Evolutionary conservation across 805 yeast genomes (phyloP), one percentile per base, ranked within the genome.

Genomic region (Spathaspora sp.): DNA sequence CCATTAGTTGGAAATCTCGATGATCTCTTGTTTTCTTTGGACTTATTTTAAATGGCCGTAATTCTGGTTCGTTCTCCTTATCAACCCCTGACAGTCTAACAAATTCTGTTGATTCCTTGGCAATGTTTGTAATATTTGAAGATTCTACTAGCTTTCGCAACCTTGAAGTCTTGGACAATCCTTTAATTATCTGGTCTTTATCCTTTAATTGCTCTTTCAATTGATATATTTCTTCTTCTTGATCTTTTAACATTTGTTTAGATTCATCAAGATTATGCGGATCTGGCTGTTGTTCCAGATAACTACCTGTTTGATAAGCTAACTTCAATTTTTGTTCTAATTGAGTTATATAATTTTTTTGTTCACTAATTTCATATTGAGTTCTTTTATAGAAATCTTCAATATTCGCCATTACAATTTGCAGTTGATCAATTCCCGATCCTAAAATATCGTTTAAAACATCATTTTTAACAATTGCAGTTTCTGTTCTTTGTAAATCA

Each of bases 121-220:
- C 14, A 42, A 32, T 29, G 16, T 29, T 35, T 16, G n/a, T 23
- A 18, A 32, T 46, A 28, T 51, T 51, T 26, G 47, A 46, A 10
- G 73, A 64, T 42, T 72, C 78, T 9, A 73, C 76, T 31, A 74
- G 56, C 48, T 76, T 61, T 32, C 92, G 76, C 32, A 86, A 76
- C 59, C 83, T 77, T 35, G 82, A 77, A 2, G 89, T 81, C 45
- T 86, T 81, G 35, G 85, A 81, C 51, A 90, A 70, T 1, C 93
- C 90, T 53, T 79, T 81, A 52, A 91, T 87, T 56, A 91, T 85
- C 45, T 84, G 83, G 58, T 90, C 96, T 65, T 90, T 91, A 55
- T 87, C 88, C 45, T 79, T 77, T 39, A 88, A 60, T 44, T 79
- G 75, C 47, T 81, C 85, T 58, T 79, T 78, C 57, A 92, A 71